Evolutionary conservation across 495 filamentous ascomycete genomes (phyloP), one percentile per base, ranked within the genome.

Genomic region (Penicillium malachiteum): DNA sequence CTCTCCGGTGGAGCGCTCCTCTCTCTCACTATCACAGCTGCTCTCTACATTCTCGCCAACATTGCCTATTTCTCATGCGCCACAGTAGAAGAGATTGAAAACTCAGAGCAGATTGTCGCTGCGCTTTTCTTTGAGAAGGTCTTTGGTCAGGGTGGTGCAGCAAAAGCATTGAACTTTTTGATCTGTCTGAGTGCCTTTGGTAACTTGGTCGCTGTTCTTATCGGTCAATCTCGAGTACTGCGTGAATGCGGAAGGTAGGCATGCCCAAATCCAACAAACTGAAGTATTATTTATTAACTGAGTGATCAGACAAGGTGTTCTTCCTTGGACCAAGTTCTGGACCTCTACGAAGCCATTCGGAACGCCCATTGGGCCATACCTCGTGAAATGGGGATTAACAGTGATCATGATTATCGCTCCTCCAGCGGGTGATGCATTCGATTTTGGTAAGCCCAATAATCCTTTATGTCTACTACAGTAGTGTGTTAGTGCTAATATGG

Each of bases 381-480:
- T 78, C 10, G 34, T 87, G 3, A 81, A 84, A 58, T 89, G 81
- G 78, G 49, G 59, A 1, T 54, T 86, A 38, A 89, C 84, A 0
- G 48, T 84, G 6, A 41, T 89, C 38, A 84, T 87, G 82, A 87
- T 87, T 18, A 58, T 87, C 0, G 84, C 83, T 1, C 84, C 84
- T 4, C 86, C 85, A 0, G 83, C 84, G 3, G 86, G 86, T 6
- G 84, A 88, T 67, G 85, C 84, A 11, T 89, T 87, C 68, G 83
- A 86, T 48, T 87, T 87, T 55, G 65, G 65, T 73, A 49, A 5
- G 10, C 3, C 3, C 5, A 8, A 5, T 11, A 34, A 40, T 48
- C 13, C 44, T 35, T 48, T 4, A 26, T 26, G 4, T 26, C 21
- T 4, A 26, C n/a, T n/a, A n/a, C n/a, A n/a, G n/a, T n/a, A n/a